phyloP scores from a whole-genome alignment of 768 basidiomycete genomes.

The Tricholoma furcatifolium region DNA sequence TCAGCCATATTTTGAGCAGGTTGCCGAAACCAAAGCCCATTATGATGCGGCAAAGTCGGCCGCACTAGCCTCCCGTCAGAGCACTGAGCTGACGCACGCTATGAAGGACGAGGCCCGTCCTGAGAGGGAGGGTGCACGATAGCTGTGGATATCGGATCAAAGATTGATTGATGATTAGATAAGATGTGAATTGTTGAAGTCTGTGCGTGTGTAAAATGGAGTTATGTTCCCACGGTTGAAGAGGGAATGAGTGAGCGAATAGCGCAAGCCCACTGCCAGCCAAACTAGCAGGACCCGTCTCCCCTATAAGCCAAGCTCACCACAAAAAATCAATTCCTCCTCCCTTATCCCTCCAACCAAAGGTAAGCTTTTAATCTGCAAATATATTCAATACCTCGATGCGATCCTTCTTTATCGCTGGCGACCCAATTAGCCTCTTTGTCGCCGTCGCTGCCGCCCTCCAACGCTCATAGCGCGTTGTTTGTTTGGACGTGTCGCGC shows the following conservation, averaged over 20 bases:
- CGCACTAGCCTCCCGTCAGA: too few species aligned
- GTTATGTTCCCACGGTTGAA: conserved; percentile 11
- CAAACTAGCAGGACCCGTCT: conserved; percentile 1
- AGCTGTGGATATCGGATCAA: too few species aligned
- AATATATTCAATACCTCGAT: not conserved
- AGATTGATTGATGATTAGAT: conserved; percentile 5
- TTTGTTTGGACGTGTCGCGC: conserved; percentile 17
- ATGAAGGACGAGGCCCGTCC: too few species aligned
- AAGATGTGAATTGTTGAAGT: not conserved
- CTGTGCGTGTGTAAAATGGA: conserved; percentile 14
- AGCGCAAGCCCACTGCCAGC: conserved; percentile 5
- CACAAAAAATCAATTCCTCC: not conserved
- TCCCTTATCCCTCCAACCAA: not conserved
- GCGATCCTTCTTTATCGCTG: not conserved
- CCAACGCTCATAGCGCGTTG: conserved; percentile 9
- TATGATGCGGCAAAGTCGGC: conserved; percentile 87
- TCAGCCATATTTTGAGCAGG: conserved; percentile 87
- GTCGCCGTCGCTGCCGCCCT: conserved; percentile 1
- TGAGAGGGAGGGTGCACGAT: too few species aligned
- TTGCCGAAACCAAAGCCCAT: conserved; percentile 81
- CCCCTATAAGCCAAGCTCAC: conserved; percentile 5
- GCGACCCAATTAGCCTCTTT: not conserved
- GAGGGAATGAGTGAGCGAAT: not conserved
- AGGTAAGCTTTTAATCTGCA: not conserved
- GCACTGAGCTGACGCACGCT: too few species aligned